A percentile compares a stretch with the other conserved stretches of the same genome.
phyloP scores from a whole-genome alignment of 176 grass and related monocot genomes.

The Rhipidocladum racemiflorum region DNA sequence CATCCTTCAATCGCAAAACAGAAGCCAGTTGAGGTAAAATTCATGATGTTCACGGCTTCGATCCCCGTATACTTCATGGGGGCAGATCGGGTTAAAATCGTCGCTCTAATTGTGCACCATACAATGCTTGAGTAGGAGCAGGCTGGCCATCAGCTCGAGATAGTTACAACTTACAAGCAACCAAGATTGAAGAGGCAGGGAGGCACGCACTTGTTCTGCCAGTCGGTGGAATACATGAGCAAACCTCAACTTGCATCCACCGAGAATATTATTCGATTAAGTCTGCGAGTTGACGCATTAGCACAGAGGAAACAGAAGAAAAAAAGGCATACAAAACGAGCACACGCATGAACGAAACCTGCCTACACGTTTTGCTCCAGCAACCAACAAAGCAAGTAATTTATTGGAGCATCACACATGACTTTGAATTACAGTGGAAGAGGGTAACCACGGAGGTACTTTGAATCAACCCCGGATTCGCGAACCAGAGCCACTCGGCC shows the following conservation, averaged over 20 bases:
- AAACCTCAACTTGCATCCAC: constrained; percentile 2
- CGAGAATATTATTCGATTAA: background rate
- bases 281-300: background rate
- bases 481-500: constrained; percentile 69
- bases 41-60: background rate
- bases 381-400: background rate
- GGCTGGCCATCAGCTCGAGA: background rate
- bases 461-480: constrained; percentile 80
- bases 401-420: background rate
- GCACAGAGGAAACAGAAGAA: background rate
- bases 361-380: constrained; percentile 14
- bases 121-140: background rate
- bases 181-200: background rate
- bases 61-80: background rate
- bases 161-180: background rate
- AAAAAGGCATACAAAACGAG: background rate
- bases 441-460: constrained; percentile 65
- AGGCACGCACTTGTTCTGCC: constrained; percentile 14
- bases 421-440: constrained; percentile 38
- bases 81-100: background rate
- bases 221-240: background rate
- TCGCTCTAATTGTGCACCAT: background rate
- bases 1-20: background rate
- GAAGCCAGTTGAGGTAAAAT: too few relatives aligned
- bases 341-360: background rate